Evolutionary conservation across 2,329 filamentous ascomycete genomes (phyloP), one percentile per base, ranked within the genome.

Genomic region (Zymoseptoria pseudotritici): DNA sequence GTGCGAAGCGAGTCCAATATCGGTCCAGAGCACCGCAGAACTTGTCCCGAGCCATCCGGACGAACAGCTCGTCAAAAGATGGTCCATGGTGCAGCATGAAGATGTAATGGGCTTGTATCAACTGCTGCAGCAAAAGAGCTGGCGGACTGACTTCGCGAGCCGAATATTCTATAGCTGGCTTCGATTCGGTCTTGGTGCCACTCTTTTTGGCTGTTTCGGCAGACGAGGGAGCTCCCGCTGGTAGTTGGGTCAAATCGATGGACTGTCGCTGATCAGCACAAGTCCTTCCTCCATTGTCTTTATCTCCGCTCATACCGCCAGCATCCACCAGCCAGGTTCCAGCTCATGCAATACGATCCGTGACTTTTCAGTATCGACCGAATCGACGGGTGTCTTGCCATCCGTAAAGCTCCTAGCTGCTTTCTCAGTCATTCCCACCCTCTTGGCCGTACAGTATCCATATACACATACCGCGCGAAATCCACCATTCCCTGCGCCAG

Each of bases 401-500:
- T 85, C 82, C 2, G 92, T 89, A 75, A 99, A 99, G 69, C 86
- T 92, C 71, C 86, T 71, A 58, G 56, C 62, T 67, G 58, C 17
- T 54, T 59, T 59, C 61, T 69, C 68, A 69, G 67, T 65, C 68
- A 69, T 64, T 65, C 51, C 58, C 57, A 52, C 57, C 19, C 46
- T 20, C 42, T 51, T 20, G 19, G n/a, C 55, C 55, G n/a, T 1
- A 26, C 49, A 49, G n/a, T 50, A 20, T 20, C 24, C 11, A 20
- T 46, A 50, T 50, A 46, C 52, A 62, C 58, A 46, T 76, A 86
- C 83, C 81, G 84, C 66, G 90, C 89, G 77, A 99, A 99, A 72
- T 87, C 89, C 61, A 96, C 88, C 88, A 97, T 96, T 72, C 92
- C 94, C 78, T 99, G 94, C 50, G 94, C 94, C 64, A 99, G 84